Evolutionary conservation across 495 filamentous ascomycete species (phyloP).

Genomic region (Aspergillus nanangensis): DNA sequence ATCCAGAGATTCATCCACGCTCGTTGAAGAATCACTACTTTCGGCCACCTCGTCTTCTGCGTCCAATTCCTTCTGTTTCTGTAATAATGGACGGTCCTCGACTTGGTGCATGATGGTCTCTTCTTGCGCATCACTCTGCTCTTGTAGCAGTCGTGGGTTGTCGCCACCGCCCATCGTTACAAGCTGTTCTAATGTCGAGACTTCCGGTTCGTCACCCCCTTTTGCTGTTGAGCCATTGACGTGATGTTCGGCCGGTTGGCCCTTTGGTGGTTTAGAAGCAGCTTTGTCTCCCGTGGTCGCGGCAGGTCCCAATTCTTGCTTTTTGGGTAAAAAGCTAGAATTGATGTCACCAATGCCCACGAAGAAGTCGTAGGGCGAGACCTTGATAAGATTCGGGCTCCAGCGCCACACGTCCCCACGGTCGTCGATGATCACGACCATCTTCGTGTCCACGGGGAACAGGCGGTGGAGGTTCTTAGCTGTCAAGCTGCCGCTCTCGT

Average conservation of each 20-base stretch:
- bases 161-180: conserved; percentile 72
- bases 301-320: conserved; percentile 59
- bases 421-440: conserved; percentile 99
- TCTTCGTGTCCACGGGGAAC: conserved; percentile 96
- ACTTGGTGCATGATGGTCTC: conserved; percentile 84
- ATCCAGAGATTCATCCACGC: conserved; percentile 40
- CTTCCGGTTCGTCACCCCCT: conserved; percentile 21
- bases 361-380: conserved; percentile 94
- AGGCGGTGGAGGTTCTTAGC: conserved; percentile 86
- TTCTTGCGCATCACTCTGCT: conserved; percentile 77
- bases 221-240: conserved; percentile 30
- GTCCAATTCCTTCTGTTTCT: conserved; percentile 85
- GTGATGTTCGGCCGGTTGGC: conserved; percentile 26
- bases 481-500: conserved; percentile 90
- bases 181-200: conserved; percentile 67
- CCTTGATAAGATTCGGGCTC: conserved; percentile 90
- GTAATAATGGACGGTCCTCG: conserved; percentile 77
- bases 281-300: conserved; percentile 11
- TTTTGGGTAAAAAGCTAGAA: conserved; percentile 90
- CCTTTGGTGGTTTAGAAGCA: conserved; percentile 15
- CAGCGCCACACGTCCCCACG: conserved; percentile 97
- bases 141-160: conserved; percentile 63
- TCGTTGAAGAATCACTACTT: conserved; percentile 31
- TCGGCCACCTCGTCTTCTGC: conserved; percentile 68
- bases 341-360: conserved; percentile 99